Percentiles rank a stretch among this genome's conserved stretches.
phyloP scores from a whole-genome alignment of 441 rosid species.

The Populus hybrid region DNA sequence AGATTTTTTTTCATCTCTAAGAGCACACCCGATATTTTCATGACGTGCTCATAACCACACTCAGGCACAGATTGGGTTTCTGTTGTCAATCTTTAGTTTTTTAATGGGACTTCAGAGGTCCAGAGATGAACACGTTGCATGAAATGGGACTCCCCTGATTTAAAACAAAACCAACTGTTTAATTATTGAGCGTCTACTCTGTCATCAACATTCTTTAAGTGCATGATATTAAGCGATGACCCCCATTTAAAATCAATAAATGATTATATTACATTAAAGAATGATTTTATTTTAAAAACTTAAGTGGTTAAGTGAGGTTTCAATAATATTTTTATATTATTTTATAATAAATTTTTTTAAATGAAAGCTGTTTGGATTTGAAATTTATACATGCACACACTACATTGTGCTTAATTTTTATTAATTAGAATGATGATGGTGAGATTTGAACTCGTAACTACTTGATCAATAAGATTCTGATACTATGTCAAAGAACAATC shows the following conservation, averaged over 20 bases:
- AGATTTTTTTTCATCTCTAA: background rate
- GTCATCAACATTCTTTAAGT: background rate
- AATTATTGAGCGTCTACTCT: background rate
- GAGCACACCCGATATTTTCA: too few species aligned
- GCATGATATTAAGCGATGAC: background rate
- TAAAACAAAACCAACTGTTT: background rate
- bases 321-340: too few species aligned
- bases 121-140: conserved; percentile 5
- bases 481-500: too few species aligned
- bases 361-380: rapidly evolving
- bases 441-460: too few species aligned
- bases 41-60: too few species aligned
- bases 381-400: rapidly evolving
- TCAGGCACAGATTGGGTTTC: background rate
- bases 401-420: too few species aligned
- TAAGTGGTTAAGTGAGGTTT: too few species aligned
- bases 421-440: too few species aligned
- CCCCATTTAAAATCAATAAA: too few species aligned
- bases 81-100: background rate
- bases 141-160: background rate
- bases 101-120: background rate
- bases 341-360: too few species aligned
- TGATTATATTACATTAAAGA: too few species aligned
- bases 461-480: rapidly evolving
- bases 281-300: too few species aligned